Evolutionary conservation across 1,139 yeast species (phyloP).

Genomic region (Scheffersomyces insectosa): DNA sequence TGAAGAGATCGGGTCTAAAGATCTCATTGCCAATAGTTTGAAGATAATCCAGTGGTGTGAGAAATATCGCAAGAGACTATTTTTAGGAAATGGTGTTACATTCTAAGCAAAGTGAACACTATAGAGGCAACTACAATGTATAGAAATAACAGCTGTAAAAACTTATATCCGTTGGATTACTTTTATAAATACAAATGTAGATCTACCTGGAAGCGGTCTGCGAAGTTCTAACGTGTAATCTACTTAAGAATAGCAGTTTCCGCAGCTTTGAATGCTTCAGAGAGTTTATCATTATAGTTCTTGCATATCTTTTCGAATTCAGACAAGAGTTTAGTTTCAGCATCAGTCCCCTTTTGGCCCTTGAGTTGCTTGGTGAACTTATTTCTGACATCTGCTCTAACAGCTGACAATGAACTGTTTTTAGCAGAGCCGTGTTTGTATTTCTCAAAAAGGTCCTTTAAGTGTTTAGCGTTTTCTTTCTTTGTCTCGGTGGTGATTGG

Average conservation of each 20-base stretch:
- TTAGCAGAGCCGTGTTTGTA: conserved; percentile 54
- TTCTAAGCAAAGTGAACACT: conserved; percentile 12
- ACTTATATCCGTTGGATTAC: not conserved
- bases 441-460: conserved; percentile 65
- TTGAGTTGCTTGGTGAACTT: conserved; percentile 49
- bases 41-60: conserved; percentile 43
- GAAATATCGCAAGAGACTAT: conserved; percentile 34
- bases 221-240: not conserved
- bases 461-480: conserved; percentile 53
- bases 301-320: conserved; percentile 72
- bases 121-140: not conserved
- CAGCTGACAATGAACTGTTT: conserved; percentile 54
- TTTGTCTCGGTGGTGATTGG: conserved; percentile 73
- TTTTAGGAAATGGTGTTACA: conserved; percentile 27
- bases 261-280: conserved; percentile 57
- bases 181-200: not conserved
- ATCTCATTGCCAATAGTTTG: conserved; percentile 33
- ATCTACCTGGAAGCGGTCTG: not conserved
- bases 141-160: not conserved
- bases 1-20: conserved; percentile 28
- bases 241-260: conserved; percentile 51
- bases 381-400: conserved; percentile 64
- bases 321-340: conserved; percentile 50
- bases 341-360: conserved; percentile 56
- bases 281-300: conserved; percentile 57